Base-by-base conservation (phyloP, 257 asterid genomes). In the Euphrasia confusa region DNA sequence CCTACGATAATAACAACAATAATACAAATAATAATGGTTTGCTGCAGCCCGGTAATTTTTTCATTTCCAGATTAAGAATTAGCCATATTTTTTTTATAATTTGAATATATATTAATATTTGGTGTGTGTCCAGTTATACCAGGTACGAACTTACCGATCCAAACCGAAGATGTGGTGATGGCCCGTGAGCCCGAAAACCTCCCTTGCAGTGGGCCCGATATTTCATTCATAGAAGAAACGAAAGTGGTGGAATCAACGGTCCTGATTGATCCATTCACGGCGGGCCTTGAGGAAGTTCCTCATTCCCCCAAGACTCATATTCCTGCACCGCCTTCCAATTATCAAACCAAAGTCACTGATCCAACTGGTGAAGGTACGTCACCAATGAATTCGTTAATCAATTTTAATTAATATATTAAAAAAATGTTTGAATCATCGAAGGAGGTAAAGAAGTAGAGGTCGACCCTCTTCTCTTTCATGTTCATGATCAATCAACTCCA, bases 281-380 rank as follows among this genome's bases (percentile, higher is more conserved):
- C 8, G 13, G 81, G 56, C 7, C 49, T 75, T n/a, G 77, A 74
- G 68, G 71, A 74, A 61, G 87, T 81, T 66, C 85, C 84, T 52
- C 77, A 85, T 8, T 37, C 72, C 14, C 3, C 0, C n/a, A n/a
- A n/a, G n/a, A n/a, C n/a, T 4, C 71, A 68, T 0, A 61, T 2
- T 0, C 18, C 18, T 5, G 32, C 5, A 6, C 71, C 64, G 5
- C 62, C 78, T 7, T 61, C 84, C 0, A 87, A 83, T 67, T 76
- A 87, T 62, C 75, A 87, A 61, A 9, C 82, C 64, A 83, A 90
- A 71, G 80, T 72, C 5, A 3, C 53, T 17, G 94, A 88, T 80
- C 91, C 95, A 5, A 77, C 90, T 0, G 78, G 74, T 2, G 45
- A 64, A 56, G 86, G 95, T 83, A 72, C 33, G 33, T 21, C 24